Base-by-base conservation (phyloP, 2,329 filamentous ascomycete genomes). In the Neurospora sp. region DNA sequence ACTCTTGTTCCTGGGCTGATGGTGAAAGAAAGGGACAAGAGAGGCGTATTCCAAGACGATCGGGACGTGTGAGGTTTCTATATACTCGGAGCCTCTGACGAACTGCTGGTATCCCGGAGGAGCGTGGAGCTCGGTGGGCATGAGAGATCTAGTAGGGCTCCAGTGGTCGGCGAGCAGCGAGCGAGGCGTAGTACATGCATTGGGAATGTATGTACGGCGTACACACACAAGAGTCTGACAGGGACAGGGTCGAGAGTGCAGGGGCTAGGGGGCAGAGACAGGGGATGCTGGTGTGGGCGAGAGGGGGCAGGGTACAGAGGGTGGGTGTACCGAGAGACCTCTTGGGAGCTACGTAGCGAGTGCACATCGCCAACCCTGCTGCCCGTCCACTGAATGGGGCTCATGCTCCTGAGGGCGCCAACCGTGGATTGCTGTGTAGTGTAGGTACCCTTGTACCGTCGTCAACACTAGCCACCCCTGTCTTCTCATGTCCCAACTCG, bases 41-140 rank as follows among this genome's bases (percentile, higher is more conserved):
- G 52, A 62, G 52, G 52, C 52, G 52, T 62, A 62, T 17, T 36
- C 23, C 52, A 62, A n/a, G 52, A 62, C 23, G 52, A 36, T 62
- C 66, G 66, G 70, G 71, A 74, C 73, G 72, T 68, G 70, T 72
- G 71, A 73, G 71, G 73, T 73, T 76, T 75, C 73, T 75, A 76
- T 74, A 76, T 76, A 76, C 68, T 71, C 52, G 52, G 52, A 62
- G 52, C 71, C 73, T 68, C 66, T 62, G 66, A 71, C 62, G 67
- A 58, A 69, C 74, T 62, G 52, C 52, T 62, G 13, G 13, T 62
- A 72, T 75, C 73, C 73, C 69, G 67, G 70, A 71, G 69, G 69
- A 72, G 70, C 52, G 52, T 38, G 69, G 69, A 33, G 66, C 71
- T 76, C 52, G 72, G 75, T 76, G 75, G 74, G 73, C 70, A 71